These are phyloP conservation scores for Phytophthora podocarpi DNA, from an alignment of 352 stramenopile genomes.

Conservation along the genomic window DNA sequence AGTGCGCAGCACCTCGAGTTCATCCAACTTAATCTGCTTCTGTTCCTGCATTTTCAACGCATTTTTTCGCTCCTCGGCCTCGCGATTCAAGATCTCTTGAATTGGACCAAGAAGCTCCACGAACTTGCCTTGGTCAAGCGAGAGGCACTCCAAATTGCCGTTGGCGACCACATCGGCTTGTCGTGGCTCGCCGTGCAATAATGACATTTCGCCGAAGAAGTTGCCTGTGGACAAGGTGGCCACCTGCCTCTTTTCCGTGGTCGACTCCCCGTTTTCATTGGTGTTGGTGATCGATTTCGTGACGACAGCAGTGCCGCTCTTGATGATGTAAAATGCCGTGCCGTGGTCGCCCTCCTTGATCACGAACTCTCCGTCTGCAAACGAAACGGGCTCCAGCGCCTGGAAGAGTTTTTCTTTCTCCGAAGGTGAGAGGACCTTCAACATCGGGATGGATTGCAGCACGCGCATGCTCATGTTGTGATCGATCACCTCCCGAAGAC, in stretches of 20 bases:
- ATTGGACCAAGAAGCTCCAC: constrained; percentile 83
- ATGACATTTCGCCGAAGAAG: constrained; percentile 79
- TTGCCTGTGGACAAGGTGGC: constrained; percentile 61
- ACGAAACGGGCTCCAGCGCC: constrained; percentile 54
- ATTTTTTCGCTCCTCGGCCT: constrained; percentile 60
- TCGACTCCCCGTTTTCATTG: constrained; percentile 23
- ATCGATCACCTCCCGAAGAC: constrained; percentile 91
- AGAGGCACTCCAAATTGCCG: constrained; percentile 85
- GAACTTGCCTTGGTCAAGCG: constrained; percentile 88
- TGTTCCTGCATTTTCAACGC: constrained; percentile 39
- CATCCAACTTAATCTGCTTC: constrained; percentile 56
- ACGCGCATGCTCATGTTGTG: constrained; percentile 86
- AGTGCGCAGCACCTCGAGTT: constrained; percentile 86
- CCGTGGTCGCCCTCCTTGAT: constrained; percentile 74
- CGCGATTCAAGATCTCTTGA: constrained; percentile 70
- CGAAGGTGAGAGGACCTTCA: constrained; percentile 65
- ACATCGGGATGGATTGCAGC: constrained; percentile 71
- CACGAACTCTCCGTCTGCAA: constrained; percentile 60
- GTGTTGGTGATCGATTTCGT: constrained; percentile 45
- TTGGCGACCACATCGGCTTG: constrained; percentile 76
- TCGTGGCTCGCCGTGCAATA: constrained; percentile 61
- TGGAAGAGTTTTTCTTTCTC: constrained; percentile 73
- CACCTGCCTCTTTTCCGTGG: constrained; percentile 43
- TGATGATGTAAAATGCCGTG: constrained; percentile 85
- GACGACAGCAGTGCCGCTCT: constrained; percentile 65